Conservation (phyloP, 345 rosid genomes). For the Gossypium ekmanianum region DNA sequence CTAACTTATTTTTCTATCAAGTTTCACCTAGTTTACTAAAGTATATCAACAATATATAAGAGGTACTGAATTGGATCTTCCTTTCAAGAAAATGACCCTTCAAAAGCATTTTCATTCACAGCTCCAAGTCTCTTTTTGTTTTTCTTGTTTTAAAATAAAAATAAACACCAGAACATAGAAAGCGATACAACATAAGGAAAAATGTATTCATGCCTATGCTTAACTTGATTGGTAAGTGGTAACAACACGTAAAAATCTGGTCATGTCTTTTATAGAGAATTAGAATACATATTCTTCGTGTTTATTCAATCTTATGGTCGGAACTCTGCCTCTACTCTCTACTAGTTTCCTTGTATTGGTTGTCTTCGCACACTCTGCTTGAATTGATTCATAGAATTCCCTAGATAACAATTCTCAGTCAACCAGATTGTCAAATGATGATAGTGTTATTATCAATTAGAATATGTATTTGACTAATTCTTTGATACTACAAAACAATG, state of each 20-base stretch:
- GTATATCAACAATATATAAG: neutral
- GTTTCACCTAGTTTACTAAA: neutral
- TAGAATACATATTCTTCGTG: too few relatives aligned
- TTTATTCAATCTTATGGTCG: neutral
- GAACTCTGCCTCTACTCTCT: neutral
- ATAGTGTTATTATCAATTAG: neutral
- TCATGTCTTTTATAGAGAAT: too few relatives aligned
- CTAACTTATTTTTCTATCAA: neutral
- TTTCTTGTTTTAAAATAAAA: neutral
- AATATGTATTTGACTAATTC: neutral
- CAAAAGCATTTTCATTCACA: too few relatives aligned
- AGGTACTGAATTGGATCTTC: neutral
- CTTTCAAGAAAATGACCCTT: neutral
- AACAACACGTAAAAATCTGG: too few relatives aligned
- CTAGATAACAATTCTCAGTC: neutral
- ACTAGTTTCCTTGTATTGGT: neutral
- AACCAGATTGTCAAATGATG: neutral
- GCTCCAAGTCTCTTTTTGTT: neutral
- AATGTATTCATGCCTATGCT: too few relatives aligned
- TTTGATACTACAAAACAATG: slow-evolving; percentile 2
- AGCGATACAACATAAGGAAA: too few relatives aligned
- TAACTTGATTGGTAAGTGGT: too few relatives aligned
- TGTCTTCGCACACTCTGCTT: neutral
- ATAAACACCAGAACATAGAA: too few relatives aligned
- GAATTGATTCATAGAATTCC: neutral